Evolutionary conservation across 1,139 yeast species (phyloP).

Genomic region (Wickerhamiella infanticola): DNA sequence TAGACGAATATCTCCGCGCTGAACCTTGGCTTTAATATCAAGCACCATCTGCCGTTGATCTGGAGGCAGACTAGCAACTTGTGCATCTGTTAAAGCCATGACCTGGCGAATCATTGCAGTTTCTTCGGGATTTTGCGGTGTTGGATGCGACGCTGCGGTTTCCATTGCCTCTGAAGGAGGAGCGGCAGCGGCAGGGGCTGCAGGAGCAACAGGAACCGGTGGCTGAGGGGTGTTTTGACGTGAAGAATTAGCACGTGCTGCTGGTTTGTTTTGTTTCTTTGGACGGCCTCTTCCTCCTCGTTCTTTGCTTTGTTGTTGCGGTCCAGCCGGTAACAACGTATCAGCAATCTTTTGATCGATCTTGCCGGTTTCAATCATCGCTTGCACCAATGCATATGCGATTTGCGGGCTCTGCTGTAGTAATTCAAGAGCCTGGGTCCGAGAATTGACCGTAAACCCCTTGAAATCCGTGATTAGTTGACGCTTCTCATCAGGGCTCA

Average conservation of each 20-base stretch:
- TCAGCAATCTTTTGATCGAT: conserved; percentile 12
- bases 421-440: conserved; percentile 43
- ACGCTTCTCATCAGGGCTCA: conserved; percentile 8
- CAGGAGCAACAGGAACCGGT: background rate
- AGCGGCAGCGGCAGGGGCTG: background rate
- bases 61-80: conserved; percentile 43
- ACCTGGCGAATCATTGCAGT: conserved; percentile 33
- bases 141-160: conserved; percentile 1
- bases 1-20: conserved; percentile 17
- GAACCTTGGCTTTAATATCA: conserved; percentile 18
- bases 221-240: background rate
- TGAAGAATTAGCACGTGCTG: background rate
- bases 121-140: conserved; percentile 13
- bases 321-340: conserved; percentile 8
- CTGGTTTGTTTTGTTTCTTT: background rate
- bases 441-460: conserved; percentile 17
- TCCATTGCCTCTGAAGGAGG: background rate
- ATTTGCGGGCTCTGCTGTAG: conserved; percentile 67
- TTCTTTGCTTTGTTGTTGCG: background rate
- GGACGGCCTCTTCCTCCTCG: background rate
- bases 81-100: conserved; percentile 45
- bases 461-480: conserved; percentile 11
- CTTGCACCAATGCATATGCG: conserved; percentile 68
- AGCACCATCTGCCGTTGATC: conserved; percentile 31
- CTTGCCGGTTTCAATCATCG: conserved; percentile 29